Evolutionary conservation across 2,329 filamentous ascomycete species (phyloP).

Genomic region (Fusarium sp.): DNA sequence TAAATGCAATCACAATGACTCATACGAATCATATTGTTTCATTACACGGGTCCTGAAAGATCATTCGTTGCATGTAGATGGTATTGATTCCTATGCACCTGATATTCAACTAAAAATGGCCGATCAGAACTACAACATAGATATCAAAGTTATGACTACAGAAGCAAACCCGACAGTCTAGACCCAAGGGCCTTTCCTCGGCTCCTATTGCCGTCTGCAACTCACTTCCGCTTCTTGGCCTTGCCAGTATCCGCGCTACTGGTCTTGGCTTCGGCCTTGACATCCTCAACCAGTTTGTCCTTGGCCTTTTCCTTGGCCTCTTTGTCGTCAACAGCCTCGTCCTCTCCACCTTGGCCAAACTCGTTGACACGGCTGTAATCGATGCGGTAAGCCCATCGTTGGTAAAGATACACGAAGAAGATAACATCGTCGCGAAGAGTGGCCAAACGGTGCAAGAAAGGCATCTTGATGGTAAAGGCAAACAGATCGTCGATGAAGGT

Average conservation of each 20-base stretch:
- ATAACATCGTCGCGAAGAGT: slow-evolving; percentile 96
- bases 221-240: slow-evolving; percentile 55
- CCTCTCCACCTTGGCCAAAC: slow-evolving; percentile 98
- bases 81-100: background rate
- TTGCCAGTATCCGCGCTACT: slow-evolving; percentile 61
- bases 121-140: background rate
- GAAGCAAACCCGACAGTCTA: background rate
- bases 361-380: slow-evolving; percentile 96
- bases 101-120: background rate
- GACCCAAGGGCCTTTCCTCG: background rate
- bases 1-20: background rate
- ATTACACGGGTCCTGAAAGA: background rate
- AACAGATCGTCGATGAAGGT: slow-evolving; percentile 99
- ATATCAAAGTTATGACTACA: background rate
- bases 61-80: background rate
- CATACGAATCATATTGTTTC: background rate
- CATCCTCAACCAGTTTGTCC: slow-evolving; percentile 51
- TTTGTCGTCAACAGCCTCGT: slow-evolving; percentile 81
- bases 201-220: background rate
- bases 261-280: slow-evolving; percentile 54
- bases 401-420: slow-evolving; percentile 98
- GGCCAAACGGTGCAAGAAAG: slow-evolving; percentile 87
- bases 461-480: slow-evolving; percentile 99
- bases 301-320: slow-evolving; percentile 53
- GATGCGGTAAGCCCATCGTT: slow-evolving; percentile 90